A percentile compares a stretch with the other conserved stretches of the same genome.
Evolutionary conservation across 2,329 filamentous ascomycete species (phyloP).

Genomic region (Berkeleyomyces rouxiae): DNA sequence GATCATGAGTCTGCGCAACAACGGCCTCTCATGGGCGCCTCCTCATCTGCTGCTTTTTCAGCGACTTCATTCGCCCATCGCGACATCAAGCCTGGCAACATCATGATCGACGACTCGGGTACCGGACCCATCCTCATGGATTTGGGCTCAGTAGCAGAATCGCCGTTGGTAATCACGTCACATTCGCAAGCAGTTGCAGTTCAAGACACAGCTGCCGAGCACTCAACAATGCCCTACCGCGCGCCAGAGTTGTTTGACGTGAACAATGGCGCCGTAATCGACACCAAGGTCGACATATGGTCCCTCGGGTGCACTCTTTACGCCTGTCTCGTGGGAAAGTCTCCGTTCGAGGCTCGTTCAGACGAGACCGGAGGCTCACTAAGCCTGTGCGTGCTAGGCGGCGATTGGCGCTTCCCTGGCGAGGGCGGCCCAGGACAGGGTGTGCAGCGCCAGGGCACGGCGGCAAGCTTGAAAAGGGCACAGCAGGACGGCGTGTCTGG

Average conservation of each 20-base stretch:
- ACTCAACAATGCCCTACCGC: slow-evolving; percentile 96
- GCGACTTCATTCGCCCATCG: slow-evolving; percentile 76
- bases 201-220: slow-evolving; percentile 87
- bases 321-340: slow-evolving; percentile 90
- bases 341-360: slow-evolving; percentile 85
- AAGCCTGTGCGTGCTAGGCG: slow-evolving; percentile 79
- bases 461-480: slow-evolving; percentile 14
- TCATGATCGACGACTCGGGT: slow-evolving; percentile 94
- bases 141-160: slow-evolving; percentile 75
- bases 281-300: slow-evolving; percentile 97
- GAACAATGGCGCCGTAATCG: slow-evolving; percentile 77
- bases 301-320: slow-evolving; percentile 94
- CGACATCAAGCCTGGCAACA: slow-evolving; percentile 96
- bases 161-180: slow-evolving; percentile 76
- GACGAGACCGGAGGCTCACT: slow-evolving; percentile 92
- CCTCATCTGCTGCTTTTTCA: slow-evolving; percentile 53
- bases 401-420: slow-evolving; percentile 93
- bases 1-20: slow-evolving; percentile 61
- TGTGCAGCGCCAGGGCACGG: slow-evolving; percentile 26
- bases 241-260: slow-evolving; percentile 97
- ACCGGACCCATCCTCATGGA: slow-evolving; percentile 90
- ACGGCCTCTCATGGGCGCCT: slow-evolving; percentile 66
- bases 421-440: slow-evolving; percentile 51
- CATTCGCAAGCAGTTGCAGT: slow-evolving; percentile 80
- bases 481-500: slow-evolving; percentile 15